Evolutionary conservation across 768 basidiomycete genomes (phyloP), one percentile per base, ranked within the genome.

Genomic region (Macrolepiota fuliginosa): DNA sequence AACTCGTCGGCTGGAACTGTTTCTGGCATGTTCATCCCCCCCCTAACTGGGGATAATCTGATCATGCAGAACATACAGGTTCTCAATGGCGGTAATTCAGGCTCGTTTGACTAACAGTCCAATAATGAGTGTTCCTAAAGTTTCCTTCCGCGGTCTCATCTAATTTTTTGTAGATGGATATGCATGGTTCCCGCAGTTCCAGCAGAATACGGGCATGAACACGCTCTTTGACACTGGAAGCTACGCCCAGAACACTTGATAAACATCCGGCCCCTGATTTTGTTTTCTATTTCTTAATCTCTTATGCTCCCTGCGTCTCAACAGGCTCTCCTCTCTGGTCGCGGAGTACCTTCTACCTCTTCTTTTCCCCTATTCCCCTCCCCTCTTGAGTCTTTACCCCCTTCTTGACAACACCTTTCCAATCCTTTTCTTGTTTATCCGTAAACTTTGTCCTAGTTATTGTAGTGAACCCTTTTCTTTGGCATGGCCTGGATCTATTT

Each of bases 1-100:
- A 47, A 52, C 35, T 29, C 46, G n/a, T 13, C 47, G 2, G 40
- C 13, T 27, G 61, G 62, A 49, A 52, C 54, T 27, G 46, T 76
- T 59, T 66, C 75, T 1, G 73, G 80, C 2, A 79, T 83, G 65
- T 83, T 85, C 73, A 77, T 82, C 37, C 77, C 84, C 1, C 77
- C 83, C 10, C 75, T 88, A 65, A 79, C 80, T 2, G 86, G 85
- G 65, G 85, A 89, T 65, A 74, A 77, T 17, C 83, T 84, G 42
- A 80, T 89, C 27, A 66, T 89, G 70, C 82, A 87, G 56, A 84
- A 84, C 25, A 81, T 88, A 67, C 84, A 87, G 65, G 79, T 13
- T 70, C 73, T 47, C 72, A 74, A 1, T 88, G 85, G 86, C 81
- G 83, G 84, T 68, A 79, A 82, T 29, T 73, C 79, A 1, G 64